Percentiles rank a stretch among this genome's conserved stretches.
Evolutionary conservation across 2,329 filamentous ascomycete species (phyloP).

Genomic region (Fonsecaea erecta): DNA sequence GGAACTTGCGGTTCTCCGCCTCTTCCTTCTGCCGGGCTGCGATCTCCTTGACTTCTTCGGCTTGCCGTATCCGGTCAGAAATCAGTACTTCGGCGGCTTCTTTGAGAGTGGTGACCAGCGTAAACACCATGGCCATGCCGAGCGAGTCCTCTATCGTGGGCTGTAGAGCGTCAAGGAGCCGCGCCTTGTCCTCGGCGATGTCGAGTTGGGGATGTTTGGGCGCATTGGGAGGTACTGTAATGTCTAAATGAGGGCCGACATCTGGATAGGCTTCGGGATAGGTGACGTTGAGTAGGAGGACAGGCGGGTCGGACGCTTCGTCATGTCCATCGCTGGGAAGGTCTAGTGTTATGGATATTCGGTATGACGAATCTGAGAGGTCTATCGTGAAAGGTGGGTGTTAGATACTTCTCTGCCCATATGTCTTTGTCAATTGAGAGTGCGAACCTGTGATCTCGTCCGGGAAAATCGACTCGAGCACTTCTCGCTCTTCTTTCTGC

Average conservation of each 20-base stretch:
- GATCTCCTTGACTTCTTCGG: conserved; percentile 58
- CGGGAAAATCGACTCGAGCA: conserved; percentile 96
- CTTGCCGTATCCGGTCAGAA: conserved; percentile 69
- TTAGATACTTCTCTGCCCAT: not conserved
- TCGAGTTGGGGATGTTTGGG: conserved; percentile 74
- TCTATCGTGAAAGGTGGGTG: conserved; percentile 58
- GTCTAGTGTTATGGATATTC: conserved; percentile 84
- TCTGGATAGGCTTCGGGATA: conserved; percentile 94
- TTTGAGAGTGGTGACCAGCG: conserved; percentile 83
- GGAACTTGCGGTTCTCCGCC: conserved; percentile 96
- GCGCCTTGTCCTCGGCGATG: conserved; percentile 76
- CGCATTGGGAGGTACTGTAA: conserved; percentile 73
- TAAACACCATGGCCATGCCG: conserved; percentile 98
- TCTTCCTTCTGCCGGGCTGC: conserved; percentile 69
- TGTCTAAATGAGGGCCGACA: conserved; percentile 78
- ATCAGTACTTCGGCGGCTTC: conserved; percentile 89
- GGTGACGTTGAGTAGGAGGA: conserved; percentile 79
- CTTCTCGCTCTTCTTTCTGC: conserved; percentile 92
- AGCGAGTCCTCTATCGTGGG: conserved; percentile 87
- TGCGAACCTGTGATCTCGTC: conserved; percentile 87
- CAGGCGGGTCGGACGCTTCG: conserved; percentile 65
- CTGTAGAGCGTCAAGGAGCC: conserved; percentile 71
- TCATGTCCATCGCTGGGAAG: conserved; percentile 67
- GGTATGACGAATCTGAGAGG: conserved; percentile 86
- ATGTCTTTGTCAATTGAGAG: not conserved